A percentile compares a stretch with the other conserved stretches of the same genome.
Conservation (phyloP, 495 filamentous ascomycete species). For the Polyplosphaeria fusca region DNA sequence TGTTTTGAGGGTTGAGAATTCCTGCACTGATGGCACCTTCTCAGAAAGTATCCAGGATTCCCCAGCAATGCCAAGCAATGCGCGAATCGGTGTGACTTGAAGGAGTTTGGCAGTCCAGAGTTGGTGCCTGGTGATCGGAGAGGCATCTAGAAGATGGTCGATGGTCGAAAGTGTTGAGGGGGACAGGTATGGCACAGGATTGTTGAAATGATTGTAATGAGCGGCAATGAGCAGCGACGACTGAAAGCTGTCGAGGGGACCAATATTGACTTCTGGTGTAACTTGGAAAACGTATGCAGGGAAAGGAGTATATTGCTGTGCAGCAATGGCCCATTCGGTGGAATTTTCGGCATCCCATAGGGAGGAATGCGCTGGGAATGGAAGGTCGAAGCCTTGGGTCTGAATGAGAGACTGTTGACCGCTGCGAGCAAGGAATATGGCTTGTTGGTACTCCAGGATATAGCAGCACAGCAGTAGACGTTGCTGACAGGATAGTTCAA, state of each 20-base stretch:
- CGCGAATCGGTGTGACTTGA: slow-evolving; percentile 37
- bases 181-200: slow-evolving; percentile 17
- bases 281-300: slow-evolving; percentile 20
- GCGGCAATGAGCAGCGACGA: slow-evolving; percentile 37
- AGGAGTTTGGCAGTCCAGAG: slow-evolving; percentile 33
- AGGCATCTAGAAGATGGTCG: slow-evolving; percentile 24
- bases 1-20: slow-evolving; percentile 14
- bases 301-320: slow-evolving; percentile 22
- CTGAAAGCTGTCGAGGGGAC: slow-evolving; percentile 33
- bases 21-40: slow-evolving; percentile 31
- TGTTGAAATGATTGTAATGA: slow-evolving; percentile 28
- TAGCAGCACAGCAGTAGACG: slow-evolving; percentile 37
- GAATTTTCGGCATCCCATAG: slow-evolving; percentile 32
- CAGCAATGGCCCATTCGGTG: slow-evolving; percentile 20
- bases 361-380: slow-evolving; percentile 27
- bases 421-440: slow-evolving; percentile 34
- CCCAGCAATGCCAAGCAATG: slow-evolving; percentile 40
- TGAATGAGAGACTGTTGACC: slow-evolving; percentile 12
- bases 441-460: slow-evolving; percentile 39
- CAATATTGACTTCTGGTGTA: slow-evolving; percentile 4
- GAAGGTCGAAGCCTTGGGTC: slow-evolving; percentile 31
- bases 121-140: slow-evolving; percentile 25
- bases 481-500: slow-evolving; percentile 26
- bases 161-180: slow-evolving; percentile 2
- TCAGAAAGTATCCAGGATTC: slow-evolving; percentile 41